phyloP scores from a whole-genome alignment of 106 monocot species.

The Allium sativum region DNA sequence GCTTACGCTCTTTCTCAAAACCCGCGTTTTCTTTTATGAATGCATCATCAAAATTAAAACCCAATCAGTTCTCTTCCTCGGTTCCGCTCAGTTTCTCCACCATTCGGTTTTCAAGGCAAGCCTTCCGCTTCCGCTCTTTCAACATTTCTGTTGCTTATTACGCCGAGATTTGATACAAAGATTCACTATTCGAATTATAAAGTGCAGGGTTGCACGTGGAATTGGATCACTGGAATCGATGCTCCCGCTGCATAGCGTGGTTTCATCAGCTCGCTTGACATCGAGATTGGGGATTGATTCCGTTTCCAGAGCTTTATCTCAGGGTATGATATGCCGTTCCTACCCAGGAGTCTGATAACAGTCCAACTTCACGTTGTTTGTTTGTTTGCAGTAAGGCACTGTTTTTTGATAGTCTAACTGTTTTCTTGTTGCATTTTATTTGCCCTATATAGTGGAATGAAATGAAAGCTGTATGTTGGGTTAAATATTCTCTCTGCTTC shows the following conservation, averaged over 20 bases:
- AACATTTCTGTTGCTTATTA: neutral
- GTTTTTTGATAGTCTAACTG: neutral
- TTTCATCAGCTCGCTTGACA: constrained; percentile 74
- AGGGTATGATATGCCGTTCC: constrained; percentile 91
- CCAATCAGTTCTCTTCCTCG: constrained; percentile 5
- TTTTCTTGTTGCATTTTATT: neutral
- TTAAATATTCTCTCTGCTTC: no score
- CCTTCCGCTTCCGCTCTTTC: neutral
- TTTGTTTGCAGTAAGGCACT: constrained; percentile 18
- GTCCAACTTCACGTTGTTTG: neutral
- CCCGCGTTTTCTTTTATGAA: constrained; percentile 46
- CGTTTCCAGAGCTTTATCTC: constrained; percentile 58
- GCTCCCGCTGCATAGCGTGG: constrained; percentile 81
- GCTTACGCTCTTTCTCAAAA: constrained; percentile 40
- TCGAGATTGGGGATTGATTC: constrained; percentile 64
- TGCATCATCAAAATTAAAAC: neutral
- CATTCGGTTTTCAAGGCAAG: constrained; percentile 18
- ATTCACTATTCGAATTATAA: no score
- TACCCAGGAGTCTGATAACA: constrained; percentile 75
- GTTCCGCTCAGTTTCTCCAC: neutral
- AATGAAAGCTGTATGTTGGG: no score
- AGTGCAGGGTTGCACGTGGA: constrained; percentile 26
- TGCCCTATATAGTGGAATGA: no score
- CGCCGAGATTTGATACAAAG: no score
- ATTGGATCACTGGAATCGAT: constrained; percentile 41